Base-by-base conservation (phyloP, 768 basidiomycete species). In the Lactifluus volemus region DNA sequence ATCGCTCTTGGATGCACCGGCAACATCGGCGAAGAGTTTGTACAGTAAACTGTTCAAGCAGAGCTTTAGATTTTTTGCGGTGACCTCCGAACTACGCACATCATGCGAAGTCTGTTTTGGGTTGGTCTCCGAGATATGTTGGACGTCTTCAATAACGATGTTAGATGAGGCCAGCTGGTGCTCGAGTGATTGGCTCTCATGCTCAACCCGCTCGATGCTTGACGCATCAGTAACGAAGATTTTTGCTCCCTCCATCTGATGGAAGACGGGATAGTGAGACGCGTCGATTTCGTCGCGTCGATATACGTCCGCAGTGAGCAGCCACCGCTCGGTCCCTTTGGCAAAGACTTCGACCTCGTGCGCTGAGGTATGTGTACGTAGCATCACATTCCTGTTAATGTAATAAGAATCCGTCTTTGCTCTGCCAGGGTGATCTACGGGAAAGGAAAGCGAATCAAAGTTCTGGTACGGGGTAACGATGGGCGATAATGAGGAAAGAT, bases 361-460 rank as follows among this genome's bases (percentile, higher is more conserved):
- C 4, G 97, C 92, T n/a, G 90, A 93, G 1, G 97, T 98, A 72
- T 99, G 97, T 0, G 97, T 98, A 45, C 97, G 87, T 41, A 99
- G 83, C 92, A 99, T 93, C 69, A 87, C 77, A 67, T 84, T 77
- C 68, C 79, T 81, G 76, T 98, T 98, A 70, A 97, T 78, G 74
- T 99, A 99, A 78, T 99, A 99, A 69, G 88, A 91, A 76, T 99
- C 97, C 47, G 90, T 91, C 49, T 84, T 77, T 25, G 88, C 80
- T 61, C 97, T 84, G 17, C 97, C 96, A 0, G 96, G 94, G 71
- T 99, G 97, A 76, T 98, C 94, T 14, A 76, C 68, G 0, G 96
- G 87, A 75, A 99, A 98, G 4, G 92, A 93, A 36, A 99, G 85
- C 66, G 96, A 91, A 74, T 99, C 97, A 72, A 99, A 99, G 75